Evolutionary conservation across 345 rosid species (phyloP), one percentile per base, ranked within the genome.

Genomic region (Orychophragmus violaceus): DNA sequence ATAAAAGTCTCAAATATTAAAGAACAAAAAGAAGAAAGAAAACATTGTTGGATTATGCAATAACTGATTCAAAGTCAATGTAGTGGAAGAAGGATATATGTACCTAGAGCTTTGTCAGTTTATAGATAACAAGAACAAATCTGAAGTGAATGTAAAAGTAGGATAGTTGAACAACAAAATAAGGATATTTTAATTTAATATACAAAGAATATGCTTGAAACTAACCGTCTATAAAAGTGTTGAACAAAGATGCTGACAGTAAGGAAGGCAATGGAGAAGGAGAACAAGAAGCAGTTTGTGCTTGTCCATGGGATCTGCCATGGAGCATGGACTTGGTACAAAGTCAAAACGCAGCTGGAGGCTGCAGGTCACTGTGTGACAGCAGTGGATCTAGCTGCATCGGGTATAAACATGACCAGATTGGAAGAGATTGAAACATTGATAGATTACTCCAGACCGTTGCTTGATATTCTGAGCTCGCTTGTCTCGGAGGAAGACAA

Each of bases 261-360:
- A 33, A 33, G 11, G 9, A 33, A 33, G 37, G n/a, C 37, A 9
- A 33, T 10, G n/a, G 37, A 33, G 37, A 33, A 33, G 37, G 37
- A 10, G 4, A 33, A 10, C 12, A 33, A 33, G 13, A 33, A 33
- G 37, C 37, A 13, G 37, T 33, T 33, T 33, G 37, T 33, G 37
- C 37, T 33, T 33, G 37, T 33, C 37, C 13, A 33, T 33, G 37
- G 37, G 5, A 6, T 12, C 42, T 25, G 68, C n/a, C 80, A 69
- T 17, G 74, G 83, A 24, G 81, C 69, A 0, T 77, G 83, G 81
- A 62, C 59, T 71, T 82, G 79, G 81, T 82, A 53, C 76, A 80
- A 76, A 42, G 68, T 80, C 8, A 64, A 58, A 25, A 6, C 21
- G 11, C 69, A 62, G 19, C 22, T 75, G 45, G 82, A 77, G 58